Base-by-base conservation (phyloP, 2,329 filamentous ascomycete genomes). In the Trichoderma sp. region DNA sequence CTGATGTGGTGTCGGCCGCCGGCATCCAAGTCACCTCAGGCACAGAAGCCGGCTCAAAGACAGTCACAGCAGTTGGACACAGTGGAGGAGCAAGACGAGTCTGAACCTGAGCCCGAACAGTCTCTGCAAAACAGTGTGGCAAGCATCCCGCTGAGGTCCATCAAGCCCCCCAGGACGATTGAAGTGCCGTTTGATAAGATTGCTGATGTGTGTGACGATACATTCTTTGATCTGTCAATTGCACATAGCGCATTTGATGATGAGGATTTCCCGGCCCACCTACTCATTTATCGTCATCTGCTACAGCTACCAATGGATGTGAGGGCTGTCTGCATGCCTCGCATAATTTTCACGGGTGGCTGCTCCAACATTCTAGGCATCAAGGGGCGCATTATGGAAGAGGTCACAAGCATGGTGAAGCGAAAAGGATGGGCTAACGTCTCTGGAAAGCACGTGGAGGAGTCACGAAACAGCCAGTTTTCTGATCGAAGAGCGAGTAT, bases 281-380 rank as follows among this genome's bases (percentile, higher is more conserved):
- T 90, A 13, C 86, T 98, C 9, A 85, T 97, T 3, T 97, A 97
- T 81, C 88, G 88, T 68, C 88, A 90, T 47, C 86, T 99, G 1
- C 85, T 97, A 1, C 86, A 89, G 8, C 85, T 98, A 1, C 93
- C 94, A 0, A 83, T 95, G 4, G 96, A 99, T 80, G 90, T 95
- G 4, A 90, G 96, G 28, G 91, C 92, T 1, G 82, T 91, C 5
- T 98, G 95, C 80, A 96, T 98, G 90, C 91, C 94, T 1, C 92
- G 95, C 50, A 92, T 98, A 59, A 85, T 97, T 17, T 92, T 99
- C 77, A 92, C 91, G 0, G 96, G 96, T 36, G 94, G 94, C 2
- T 92, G 92, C 62, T 90, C 94, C 6, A 88, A 88, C 30, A 90
- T 98, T 9, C 87, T 95, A 0, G 96, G 96, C 1, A 83, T 99